Evolutionary conservation across 176 grass and related monocot genomes (phyloP).

Genomic region (Phyllostachys edulis): DNA sequence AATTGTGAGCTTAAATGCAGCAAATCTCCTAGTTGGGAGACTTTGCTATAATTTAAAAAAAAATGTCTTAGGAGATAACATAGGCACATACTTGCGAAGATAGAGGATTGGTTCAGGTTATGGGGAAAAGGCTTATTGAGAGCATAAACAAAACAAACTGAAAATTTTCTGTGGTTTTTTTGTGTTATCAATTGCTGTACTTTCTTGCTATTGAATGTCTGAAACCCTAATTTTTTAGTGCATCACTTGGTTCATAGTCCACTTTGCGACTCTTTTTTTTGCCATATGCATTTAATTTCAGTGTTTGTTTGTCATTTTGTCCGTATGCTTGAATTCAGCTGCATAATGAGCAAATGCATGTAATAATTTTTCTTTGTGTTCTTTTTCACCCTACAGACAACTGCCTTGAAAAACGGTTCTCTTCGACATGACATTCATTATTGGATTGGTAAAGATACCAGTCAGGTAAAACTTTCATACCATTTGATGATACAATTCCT

Average conservation of each 20-base stretch:
- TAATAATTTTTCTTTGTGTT: slow-evolving; percentile 12
- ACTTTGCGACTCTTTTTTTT: not conserved
- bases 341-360: not conserved
- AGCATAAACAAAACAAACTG: not conserved
- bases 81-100: not conserved
- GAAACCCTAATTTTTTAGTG: not conserved
- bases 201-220: not conserved
- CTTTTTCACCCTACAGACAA: slow-evolving; percentile 55
- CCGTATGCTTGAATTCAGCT: not conserved
- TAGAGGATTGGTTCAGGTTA: not conserved
- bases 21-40: not conserved
- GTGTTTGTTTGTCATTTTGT: not conserved
- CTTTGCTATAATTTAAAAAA: not conserved
- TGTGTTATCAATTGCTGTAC: not conserved
- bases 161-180: not conserved
- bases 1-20: not conserved
- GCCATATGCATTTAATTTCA: not conserved
- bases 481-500: slow-evolving; percentile 26
- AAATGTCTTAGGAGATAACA: not conserved
- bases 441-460: slow-evolving; percentile 99
- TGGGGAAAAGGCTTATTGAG: not conserved
- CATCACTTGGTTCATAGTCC: slow-evolving; percentile 16
- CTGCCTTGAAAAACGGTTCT: slow-evolving; percentile 84
- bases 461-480: slow-evolving; percentile 62
- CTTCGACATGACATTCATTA: slow-evolving; percentile 94